These are phyloP conservation scores for Pseudophaeomoniella oleicola DNA, from an alignment of 2,329 filamentous ascomycete genomes.

Conservation along the genomic window DNA sequence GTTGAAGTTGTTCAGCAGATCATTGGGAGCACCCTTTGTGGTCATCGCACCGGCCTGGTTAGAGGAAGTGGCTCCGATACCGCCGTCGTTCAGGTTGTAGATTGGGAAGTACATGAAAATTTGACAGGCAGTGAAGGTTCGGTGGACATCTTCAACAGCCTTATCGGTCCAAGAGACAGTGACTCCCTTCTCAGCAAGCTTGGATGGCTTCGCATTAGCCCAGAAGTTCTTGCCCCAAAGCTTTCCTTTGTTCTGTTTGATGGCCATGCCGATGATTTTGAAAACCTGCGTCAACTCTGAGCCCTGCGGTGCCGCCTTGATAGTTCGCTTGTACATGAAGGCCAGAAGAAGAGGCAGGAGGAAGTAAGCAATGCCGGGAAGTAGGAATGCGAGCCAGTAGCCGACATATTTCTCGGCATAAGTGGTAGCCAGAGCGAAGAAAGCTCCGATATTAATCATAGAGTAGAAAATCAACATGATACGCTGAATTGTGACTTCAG, in stretches of 20 bases:
- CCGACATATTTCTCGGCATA: conserved; percentile 28
- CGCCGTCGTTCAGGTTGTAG: conserved; percentile 25
- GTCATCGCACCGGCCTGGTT: conserved; percentile 34
- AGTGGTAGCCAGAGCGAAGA: conserved; percentile 21
- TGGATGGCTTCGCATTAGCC: conserved; percentile 20
- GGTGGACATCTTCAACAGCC: conserved; percentile 20
- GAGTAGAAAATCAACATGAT: conserved; percentile 22
- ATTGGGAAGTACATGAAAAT: conserved; percentile 25
- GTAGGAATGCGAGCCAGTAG: conserved; percentile 21
- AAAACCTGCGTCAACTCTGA: conserved; percentile 18
- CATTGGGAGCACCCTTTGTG: conserved; percentile 36
- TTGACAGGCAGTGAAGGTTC: conserved; percentile 18
- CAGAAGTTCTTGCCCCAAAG: conserved; percentile 11
- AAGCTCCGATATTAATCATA: conserved; percentile 16
- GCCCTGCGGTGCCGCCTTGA: conserved; percentile 17
- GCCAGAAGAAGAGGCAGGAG: conserved; percentile 12
- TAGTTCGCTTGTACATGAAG: conserved; percentile 19
- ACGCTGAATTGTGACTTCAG: conserved; percentile 26
- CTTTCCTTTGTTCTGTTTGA: conserved; percentile 17
- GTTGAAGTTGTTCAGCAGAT: conserved; percentile 36
- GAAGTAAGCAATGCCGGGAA: conserved; percentile 9
- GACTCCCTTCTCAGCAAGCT: conserved; percentile 10
- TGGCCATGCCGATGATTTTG: conserved; percentile 18
- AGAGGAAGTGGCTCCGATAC: conserved; percentile 34
- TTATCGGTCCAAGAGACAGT: conserved; percentile 19